Conservation (phyloP, 1,284 basidiomycete genomes). For the Macrocybe sp. region DNA sequence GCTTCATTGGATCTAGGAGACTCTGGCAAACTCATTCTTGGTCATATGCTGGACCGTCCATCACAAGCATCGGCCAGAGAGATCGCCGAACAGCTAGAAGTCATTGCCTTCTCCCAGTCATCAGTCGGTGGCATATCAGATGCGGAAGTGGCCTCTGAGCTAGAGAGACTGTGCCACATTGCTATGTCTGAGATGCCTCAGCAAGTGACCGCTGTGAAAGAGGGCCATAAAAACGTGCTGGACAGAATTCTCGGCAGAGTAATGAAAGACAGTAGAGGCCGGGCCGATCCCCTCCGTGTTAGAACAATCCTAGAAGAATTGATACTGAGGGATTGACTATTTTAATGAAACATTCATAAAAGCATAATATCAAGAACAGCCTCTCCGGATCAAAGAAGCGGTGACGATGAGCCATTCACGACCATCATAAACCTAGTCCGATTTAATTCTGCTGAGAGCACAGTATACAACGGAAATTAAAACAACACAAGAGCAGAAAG, state of each 20-base stretch:
- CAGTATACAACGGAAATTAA: not conserved
- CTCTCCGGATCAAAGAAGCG: not conserved
- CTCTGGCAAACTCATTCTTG: conserved; percentile 66
- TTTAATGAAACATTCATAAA: not conserved
- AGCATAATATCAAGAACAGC: not conserved
- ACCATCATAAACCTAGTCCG: not conserved
- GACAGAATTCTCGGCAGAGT: conserved; percentile 88
- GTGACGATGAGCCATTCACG: not conserved
- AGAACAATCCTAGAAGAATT: conserved; percentile 42
- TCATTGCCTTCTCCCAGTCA: conserved; percentile 36
- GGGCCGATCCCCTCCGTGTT: conserved; percentile 63
- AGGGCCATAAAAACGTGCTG: conserved; percentile 78
- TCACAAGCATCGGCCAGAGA: conserved; percentile 32
- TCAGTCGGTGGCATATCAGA: conserved; percentile 7
- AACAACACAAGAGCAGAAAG: not conserved
- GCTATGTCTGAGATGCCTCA: conserved; percentile 67
- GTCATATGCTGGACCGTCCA: conserved; percentile 51
- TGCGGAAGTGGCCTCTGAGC: conserved; percentile 20
- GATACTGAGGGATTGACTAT: conserved; percentile 13
- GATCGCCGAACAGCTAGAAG: conserved; percentile 45
- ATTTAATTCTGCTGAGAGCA: not conserved
- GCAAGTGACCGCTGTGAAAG: conserved; percentile 65
- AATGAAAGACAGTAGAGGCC: conserved; percentile 81
- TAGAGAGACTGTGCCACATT: conserved; percentile 52
- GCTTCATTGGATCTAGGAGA: conserved; percentile 32